A percentile compares a stretch with the other conserved stretches of the same genome.
These are phyloP conservation scores for Nectriaceae sp. DNA, from an alignment of 2,329 filamentous ascomycete genomes.

Conservation along the genomic window DNA sequence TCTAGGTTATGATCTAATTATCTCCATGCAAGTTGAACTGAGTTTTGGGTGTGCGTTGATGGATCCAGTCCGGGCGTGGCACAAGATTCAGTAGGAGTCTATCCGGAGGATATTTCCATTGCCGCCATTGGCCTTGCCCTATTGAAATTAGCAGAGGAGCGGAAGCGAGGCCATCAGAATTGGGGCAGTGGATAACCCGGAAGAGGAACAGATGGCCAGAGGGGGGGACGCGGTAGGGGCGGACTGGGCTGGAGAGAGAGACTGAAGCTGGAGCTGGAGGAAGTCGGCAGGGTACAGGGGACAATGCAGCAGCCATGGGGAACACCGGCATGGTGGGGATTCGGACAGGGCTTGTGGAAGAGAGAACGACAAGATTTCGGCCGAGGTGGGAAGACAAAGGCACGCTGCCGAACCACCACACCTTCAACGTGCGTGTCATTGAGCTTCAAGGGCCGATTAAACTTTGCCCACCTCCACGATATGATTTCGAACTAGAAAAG, in stretches of 20 bases:
- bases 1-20: no score
- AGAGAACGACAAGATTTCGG: conserved; percentile 11
- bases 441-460: background rate
- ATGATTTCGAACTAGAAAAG: background rate
- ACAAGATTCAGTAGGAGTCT: background rate
- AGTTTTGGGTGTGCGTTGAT: background rate
- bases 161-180: conserved; percentile 2
- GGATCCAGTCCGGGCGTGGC: conserved; percentile 8
- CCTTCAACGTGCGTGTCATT: background rate
- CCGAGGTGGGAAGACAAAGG: conserved; percentile 12
- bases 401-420: background rate
- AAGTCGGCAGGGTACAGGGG: background rate
- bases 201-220: conserved; percentile 14
- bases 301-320: conserved; percentile 15
- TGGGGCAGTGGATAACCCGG: conserved; percentile 11
- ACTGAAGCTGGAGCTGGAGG: conserved; percentile 1
- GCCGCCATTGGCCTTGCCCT: conserved; percentile 8
- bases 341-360: conserved; percentile 15
- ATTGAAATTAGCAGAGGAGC: conserved; percentile 4
- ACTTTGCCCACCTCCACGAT: background rate
- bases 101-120: conserved; percentile 9
- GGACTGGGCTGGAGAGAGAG: conserved; percentile 17
- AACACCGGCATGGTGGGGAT: conserved; percentile 20
- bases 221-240: conserved; percentile 3
- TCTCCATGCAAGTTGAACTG: background rate